Evolutionary conservation across 2,329 filamentous ascomycete genomes (phyloP), one percentile per base, ranked within the genome.

Genomic region (Cryphonectria carpinicola): DNA sequence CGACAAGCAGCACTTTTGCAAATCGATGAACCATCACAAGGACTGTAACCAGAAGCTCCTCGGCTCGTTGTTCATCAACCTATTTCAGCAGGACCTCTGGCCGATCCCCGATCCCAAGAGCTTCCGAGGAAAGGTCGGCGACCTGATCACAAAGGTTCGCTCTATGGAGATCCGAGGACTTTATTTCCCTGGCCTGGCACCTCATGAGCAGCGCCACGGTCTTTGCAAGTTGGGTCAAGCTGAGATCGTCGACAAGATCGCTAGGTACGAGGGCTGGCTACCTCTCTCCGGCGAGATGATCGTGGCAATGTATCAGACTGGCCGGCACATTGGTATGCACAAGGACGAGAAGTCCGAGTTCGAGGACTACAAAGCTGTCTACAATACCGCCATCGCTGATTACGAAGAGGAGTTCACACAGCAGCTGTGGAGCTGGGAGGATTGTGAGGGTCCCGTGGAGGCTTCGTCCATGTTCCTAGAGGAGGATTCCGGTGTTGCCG

Each of bases 1-100:
- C 0, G 28, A 64, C 17, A 60, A 46, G 32, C 62, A n/a, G n/a
- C 14, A 68, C 32, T 73, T 63, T 41, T 72, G 72, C 70, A 72
- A 68, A 35, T 73, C 72, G 7, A 37, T 32, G 17, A 49, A 64
- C 19, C 64, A 52, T 22, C 72, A 72, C 25, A 41, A 46, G 14
- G 70, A 72, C 39, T 73, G 72, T 13, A 70, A 73, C 32, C 65
- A 70, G 43, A 73, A 70, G 58, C 67, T 72, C 22, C n/a, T 73
- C 25, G 72, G 72, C 4, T 73, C 72, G 13, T 19, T 72, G 28
- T 58, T 73, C n/a, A 49, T 60, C 67, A 68, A 68, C 49, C 39
- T 73, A 11, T 35, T 70, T 3, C 63, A 72, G 17, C 67, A 71
- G 56, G 49, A 67, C 3, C 67, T 73, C 6, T 68, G 68, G 52